Base-by-base conservation (phyloP, 2,329 filamentous ascomycete genomes). In the Plenodomus tracheiphilus region DNA sequence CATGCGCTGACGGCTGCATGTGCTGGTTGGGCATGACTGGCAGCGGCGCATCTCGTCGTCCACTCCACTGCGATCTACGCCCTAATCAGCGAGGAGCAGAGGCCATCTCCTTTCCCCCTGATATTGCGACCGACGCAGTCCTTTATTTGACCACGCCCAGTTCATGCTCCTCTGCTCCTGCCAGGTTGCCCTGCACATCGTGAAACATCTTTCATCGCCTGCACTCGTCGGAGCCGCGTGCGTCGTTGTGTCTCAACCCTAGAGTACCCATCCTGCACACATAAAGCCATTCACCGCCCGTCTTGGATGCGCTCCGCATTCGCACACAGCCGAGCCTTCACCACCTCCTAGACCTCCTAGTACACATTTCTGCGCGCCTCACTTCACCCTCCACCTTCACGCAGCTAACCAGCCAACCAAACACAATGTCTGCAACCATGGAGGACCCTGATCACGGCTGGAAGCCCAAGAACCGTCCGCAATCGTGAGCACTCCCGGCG, bases 401-500 rank as follows among this genome's bases (percentile, higher is more conserved):
- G 46, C 53, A 55, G n/a, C n/a, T n/a, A n/a, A n/a, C n/a, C n/a
- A n/a, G n/a, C n/a, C n/a, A 39, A 34, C 51, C 13, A 11, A 4
- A 11, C 28, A 15, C 28, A 32, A 32, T 32, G 28, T 32, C 28
- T 32, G 41, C 38, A 56, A 39, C 58, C 62, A 67, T 70, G 62
- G 57, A 65, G 41, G 64, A 72, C 60, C 81, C 88, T 68, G 85
- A 90, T 69, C 82, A 82, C 67, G 85, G 89, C 75, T 93, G 88
- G 88, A 85, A 91, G 82, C 87, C 89, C 62, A 92, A 79, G 69
- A 84, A 82, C 66, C 87, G 90, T 58, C 90, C 90, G 59, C 88
- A 93, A 77, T 94, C 90, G 89, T 94, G 80, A 73, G 89, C 56
- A 49, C 52, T 47, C 54, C 60, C 56, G 51, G 50, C 54, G 58